Evolutionary conservation across 2,329 filamentous ascomycete genomes (phyloP).

Genomic region (Didymella segeticola): DNA sequence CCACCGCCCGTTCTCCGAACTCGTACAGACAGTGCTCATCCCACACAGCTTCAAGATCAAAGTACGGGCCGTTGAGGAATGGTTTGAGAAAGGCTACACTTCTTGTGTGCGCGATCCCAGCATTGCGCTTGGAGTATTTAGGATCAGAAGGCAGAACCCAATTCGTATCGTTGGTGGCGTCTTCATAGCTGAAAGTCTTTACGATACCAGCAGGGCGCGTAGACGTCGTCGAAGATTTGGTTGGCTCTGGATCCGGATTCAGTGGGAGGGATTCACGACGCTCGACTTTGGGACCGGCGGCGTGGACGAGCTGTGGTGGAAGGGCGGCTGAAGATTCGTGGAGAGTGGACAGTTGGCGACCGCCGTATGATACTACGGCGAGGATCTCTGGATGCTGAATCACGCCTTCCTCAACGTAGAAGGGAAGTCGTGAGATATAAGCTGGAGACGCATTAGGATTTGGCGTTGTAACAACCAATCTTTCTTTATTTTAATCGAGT

Average conservation of each 20-base stretch:
- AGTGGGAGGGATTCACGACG: slow-evolving; percentile 35
- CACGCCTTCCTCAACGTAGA: slow-evolving; percentile 41
- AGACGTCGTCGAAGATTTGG: slow-evolving; percentile 10
- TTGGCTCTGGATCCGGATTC: slow-evolving; percentile 18
- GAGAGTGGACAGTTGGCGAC: slow-evolving; percentile 36
- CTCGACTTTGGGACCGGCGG: slow-evolving; percentile 27
- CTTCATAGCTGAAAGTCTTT: slow-evolving; percentile 36
- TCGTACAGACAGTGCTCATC: slow-evolving; percentile 78
- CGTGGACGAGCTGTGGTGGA: slow-evolving; percentile 42
- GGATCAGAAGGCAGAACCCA: slow-evolving; percentile 41
- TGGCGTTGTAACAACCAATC: background rate
- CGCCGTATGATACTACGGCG: slow-evolving; percentile 43
- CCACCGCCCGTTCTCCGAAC: slow-evolving; percentile 72
- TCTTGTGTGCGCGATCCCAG: slow-evolving; percentile 70
- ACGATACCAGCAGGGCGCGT: slow-evolving; percentile 19
- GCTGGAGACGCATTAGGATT: slow-evolving; percentile 24
- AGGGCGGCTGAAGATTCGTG: slow-evolving; percentile 20
- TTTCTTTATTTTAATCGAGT: background rate
- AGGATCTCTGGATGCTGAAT: slow-evolving; percentile 35
- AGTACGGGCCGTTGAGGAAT: slow-evolving; percentile 67
- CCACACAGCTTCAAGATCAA: slow-evolving; percentile 80
- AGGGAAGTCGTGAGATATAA: slow-evolving; percentile 40
- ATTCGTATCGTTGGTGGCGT: slow-evolving; percentile 28
- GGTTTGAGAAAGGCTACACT: slow-evolving; percentile 70
- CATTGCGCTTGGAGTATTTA: slow-evolving; percentile 56